Conservation (phyloP, 495 filamentous ascomycete genomes). For the Xylaria palmicola region DNA sequence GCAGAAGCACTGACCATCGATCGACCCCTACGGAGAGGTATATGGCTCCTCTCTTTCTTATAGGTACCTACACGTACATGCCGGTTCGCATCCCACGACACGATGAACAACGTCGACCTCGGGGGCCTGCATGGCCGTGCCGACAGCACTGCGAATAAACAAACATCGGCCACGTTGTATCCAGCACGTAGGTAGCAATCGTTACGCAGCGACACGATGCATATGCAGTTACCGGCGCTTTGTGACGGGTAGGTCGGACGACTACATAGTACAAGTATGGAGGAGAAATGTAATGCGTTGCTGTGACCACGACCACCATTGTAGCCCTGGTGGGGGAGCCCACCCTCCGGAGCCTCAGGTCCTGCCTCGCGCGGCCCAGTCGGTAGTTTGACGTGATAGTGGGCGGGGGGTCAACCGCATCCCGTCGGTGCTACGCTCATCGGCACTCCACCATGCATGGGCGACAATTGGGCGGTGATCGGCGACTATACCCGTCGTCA, state of each 20-base stretch:
- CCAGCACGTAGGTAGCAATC: background rate
- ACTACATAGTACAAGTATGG: too few species aligned
- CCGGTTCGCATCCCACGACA: too few species aligned
- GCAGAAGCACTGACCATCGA: too few species aligned
- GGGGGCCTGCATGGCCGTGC: background rate
- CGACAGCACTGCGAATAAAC: too few species aligned
- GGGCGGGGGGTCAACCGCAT: background rate
- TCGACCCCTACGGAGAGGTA: too few species aligned
- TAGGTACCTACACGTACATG: too few species aligned
- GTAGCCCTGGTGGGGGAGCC: background rate
- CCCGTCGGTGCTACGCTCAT: too few species aligned
- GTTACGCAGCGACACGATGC: slow-evolving; percentile 1
- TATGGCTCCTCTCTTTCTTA: too few species aligned
- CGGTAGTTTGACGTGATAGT: slow-evolving; percentile 13
- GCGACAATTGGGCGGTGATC: background rate
- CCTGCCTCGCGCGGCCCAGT: background rate
- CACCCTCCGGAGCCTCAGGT: slow-evolving; percentile 10
- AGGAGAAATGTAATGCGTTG: too few species aligned
- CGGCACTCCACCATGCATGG: slow-evolving; percentile 3
- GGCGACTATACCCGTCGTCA: slow-evolving; percentile 1
- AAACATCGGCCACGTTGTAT: too few species aligned
- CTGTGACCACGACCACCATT: too few species aligned
- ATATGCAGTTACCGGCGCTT: background rate
- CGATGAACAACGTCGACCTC: background rate
- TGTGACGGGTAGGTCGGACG: too few species aligned